phyloP scores from a whole-genome alignment of 768 basidiomycete species.

The Lentinula guzmanii region DNA sequence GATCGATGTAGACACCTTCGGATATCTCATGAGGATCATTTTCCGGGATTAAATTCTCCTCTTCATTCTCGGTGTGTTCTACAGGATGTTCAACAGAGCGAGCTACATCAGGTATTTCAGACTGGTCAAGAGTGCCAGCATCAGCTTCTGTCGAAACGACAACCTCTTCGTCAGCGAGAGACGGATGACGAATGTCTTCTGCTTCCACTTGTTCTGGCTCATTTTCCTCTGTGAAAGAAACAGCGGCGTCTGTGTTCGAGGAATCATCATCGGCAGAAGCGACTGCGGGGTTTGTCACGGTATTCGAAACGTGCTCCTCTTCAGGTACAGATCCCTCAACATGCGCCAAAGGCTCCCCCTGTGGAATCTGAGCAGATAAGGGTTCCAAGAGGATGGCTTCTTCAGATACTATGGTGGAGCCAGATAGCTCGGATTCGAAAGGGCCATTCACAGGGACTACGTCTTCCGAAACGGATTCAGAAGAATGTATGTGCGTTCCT shows the following conservation, averaged over 20 bases:
- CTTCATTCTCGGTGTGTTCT: conserved; percentile 8
- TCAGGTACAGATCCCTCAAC: conserved; percentile 11
- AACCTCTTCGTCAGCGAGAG: background rate
- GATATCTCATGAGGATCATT: conserved; percentile 54
- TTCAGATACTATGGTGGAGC: background rate
- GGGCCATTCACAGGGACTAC: background rate
- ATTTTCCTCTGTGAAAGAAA: background rate
- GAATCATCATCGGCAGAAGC: conserved; percentile 6
- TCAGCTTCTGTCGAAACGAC: background rate
- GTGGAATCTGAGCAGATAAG: background rate
- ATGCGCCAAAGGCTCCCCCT: background rate
- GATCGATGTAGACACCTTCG: conserved; percentile 68
- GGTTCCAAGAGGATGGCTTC: background rate
- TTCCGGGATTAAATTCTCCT: background rate
- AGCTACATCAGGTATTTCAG: background rate
- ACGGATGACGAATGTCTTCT: background rate
- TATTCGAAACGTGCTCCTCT: conserved; percentile 11
- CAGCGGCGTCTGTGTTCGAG: background rate
- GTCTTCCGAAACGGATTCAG: background rate
- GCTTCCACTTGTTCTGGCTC: background rate
- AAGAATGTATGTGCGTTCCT: background rate
- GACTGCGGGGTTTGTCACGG: conserved; percentile 8
- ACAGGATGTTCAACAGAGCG: conserved; percentile 8
- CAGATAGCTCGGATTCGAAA: background rate
- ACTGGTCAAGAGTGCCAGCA: background rate